A percentile compares a stretch with the other conserved stretches of the same genome.
phyloP scores from a whole-genome alignment of 129 eudicot genomes.

The Scalesia atractyloides region DNA sequence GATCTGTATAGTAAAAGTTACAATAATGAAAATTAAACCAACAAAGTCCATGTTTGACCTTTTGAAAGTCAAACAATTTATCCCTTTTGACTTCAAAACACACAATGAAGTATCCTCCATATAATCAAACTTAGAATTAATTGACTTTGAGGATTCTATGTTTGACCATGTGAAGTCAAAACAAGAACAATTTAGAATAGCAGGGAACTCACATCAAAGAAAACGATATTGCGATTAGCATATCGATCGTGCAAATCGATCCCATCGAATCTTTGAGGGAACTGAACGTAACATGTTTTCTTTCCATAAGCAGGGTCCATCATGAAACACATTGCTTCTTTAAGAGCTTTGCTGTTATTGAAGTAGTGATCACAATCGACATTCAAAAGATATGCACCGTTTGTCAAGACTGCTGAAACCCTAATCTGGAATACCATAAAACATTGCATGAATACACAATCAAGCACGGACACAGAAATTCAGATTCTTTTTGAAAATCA shows the following conservation, averaged over 20 bases:
- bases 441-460: slow-evolving; percentile 11
- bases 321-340: slow-evolving; percentile 95
- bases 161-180: too few species aligned
- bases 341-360: slow-evolving; percentile 86
- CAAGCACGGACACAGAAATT: background rate
- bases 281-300: slow-evolving; percentile 85
- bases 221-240: slow-evolving; percentile 84
- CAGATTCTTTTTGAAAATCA: background rate
- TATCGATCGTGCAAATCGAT: slow-evolving; percentile 91
- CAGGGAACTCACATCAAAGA: slow-evolving; percentile 69
- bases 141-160: too few species aligned
- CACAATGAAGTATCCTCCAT: too few species aligned
- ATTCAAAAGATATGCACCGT: slow-evolving; percentile 79
- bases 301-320: slow-evolving; percentile 85
- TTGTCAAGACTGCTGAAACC: slow-evolving; percentile 85
- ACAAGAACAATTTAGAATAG: background rate
- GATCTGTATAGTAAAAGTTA: slow-evolving; percentile 34
- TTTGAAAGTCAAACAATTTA: background rate
- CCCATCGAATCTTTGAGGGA: slow-evolving; percentile 92
- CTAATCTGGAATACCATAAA: slow-evolving; percentile 55
- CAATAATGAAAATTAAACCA: background rate
- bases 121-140: too few species aligned
- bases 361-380: slow-evolving; percentile 97
- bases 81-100: too few species aligned
- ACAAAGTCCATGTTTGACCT: slow-evolving; percentile 15